Evolutionary conservation across 169 alveolate genomes (phyloP), one percentile per base, ranked within the genome.

Genomic region (Eimeria tenella): DNA sequence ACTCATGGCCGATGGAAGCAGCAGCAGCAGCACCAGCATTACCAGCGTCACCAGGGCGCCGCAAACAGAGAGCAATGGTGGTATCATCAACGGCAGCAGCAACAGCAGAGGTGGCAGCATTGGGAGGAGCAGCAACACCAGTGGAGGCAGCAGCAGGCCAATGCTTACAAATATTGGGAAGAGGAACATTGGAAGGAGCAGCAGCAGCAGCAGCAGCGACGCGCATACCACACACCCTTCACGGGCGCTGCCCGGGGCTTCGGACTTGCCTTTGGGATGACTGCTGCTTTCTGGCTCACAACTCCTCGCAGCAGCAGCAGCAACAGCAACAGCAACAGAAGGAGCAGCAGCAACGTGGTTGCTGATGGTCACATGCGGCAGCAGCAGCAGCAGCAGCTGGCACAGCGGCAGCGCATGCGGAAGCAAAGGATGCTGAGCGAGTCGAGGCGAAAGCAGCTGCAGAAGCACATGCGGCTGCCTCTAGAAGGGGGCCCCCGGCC

Each of bases 151-250:
- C 77, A 68, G 31, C 77, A 68, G 31, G 13, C n/a, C 42, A 15
- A 13, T 17, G 13, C 11, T 15, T 68, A 23, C 3, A 19, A 52
- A 21, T 17, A 49, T 1, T 42, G 68, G n/a, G 19, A 58, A 10
- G 11, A 17, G 68, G 68, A 58, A 1, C 11, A 17, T 58, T 58
- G 68, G 82, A 31, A 71, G 53, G 56, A 75, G 63, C 58, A 68
- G 86, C 86, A 75, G 86, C 65, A 52, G 86, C 86, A 75, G 86
- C 86, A 75, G 86, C 86, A 75, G 86, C 25, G 31, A 7, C 49
- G 82, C 21, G 21, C 49, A 65, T 17, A 65, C 9, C 74, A 65
- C 9, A 15, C 55, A 71, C 23, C 50, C 6, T 5, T 53, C 60
- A 9, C 21, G 6, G 21, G 17, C 49, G 86, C 49, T 50, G 86